Evolutionary conservation across 1,284 basidiomycete species (phyloP).

Genomic region (Ganoderma lucidum): DNA sequence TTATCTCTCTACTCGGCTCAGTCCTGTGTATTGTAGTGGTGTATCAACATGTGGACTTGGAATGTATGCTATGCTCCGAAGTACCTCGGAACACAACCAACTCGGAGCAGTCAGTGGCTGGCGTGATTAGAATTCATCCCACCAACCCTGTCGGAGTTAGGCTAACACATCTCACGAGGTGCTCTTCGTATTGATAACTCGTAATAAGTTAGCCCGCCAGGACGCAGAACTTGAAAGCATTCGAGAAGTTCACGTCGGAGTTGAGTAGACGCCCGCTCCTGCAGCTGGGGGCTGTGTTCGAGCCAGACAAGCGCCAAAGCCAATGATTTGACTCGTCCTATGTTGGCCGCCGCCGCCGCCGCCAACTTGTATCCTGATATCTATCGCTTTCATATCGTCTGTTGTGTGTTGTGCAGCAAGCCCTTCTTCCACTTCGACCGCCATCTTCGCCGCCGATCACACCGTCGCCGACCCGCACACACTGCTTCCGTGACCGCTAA

Average conservation of each 20-base stretch:
- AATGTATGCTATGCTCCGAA: not conserved
- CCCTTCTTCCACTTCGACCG: not conserved
- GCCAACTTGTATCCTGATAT: not conserved
- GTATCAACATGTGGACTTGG: not conserved
- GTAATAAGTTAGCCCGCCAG: not conserved
- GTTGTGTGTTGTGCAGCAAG: not conserved
- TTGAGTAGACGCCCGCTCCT: not conserved
- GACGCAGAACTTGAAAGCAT: not conserved
- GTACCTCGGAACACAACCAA: not conserved
- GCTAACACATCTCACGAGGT: not conserved
- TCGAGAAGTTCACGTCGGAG: not conserved
- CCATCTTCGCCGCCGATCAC: not conserved
- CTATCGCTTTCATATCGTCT: not conserved
- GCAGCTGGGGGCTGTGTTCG: not conserved
- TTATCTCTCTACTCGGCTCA: not conserved
- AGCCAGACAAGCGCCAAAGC: not conserved
- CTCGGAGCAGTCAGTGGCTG: not conserved
- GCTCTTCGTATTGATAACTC: not conserved
- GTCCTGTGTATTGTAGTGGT: not conserved
- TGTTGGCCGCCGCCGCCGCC: not conserved
- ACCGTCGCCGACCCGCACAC: not conserved
- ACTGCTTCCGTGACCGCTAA: not conserved
- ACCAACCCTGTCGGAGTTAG: not conserved
- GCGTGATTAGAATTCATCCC: not conserved
- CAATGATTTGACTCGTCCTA: not conserved